A percentile compares a stretch with the other conserved stretches of the same genome.
phyloP scores from a whole-genome alignment of 164 flowering plant species.

The Annona squamosa region DNA sequence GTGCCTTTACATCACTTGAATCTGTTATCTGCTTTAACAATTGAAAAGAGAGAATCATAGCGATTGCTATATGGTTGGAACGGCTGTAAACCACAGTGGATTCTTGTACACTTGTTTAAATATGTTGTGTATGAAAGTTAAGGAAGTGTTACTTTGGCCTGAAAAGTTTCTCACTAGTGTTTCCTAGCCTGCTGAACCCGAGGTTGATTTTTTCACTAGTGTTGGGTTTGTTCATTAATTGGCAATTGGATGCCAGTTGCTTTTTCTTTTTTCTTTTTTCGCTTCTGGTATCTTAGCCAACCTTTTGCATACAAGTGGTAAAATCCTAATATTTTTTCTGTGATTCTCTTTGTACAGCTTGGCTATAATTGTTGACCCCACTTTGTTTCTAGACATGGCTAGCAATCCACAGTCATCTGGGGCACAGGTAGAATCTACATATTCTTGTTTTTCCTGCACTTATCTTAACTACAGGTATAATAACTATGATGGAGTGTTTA shows the following conservation, averaged over 20 bases:
- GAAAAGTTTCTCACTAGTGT: background rate
- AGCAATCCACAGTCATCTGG: conserved; percentile 58
- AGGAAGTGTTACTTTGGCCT: background rate
- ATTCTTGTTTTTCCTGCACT: background rate
- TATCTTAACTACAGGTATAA: background rate
- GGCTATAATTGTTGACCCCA: conserved; percentile 1
- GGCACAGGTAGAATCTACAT: conserved; percentile 47
- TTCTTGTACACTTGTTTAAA: background rate
- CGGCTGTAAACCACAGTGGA: background rate
- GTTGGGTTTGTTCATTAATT: background rate
- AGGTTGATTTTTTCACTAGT: background rate
- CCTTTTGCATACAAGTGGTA: background rate
- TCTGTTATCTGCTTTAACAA: background rate
- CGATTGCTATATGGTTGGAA: background rate
- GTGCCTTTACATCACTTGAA: background rate
- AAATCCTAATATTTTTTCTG: background rate
- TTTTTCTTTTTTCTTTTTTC: background rate
- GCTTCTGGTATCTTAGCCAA: background rate
- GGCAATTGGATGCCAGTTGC: background rate
- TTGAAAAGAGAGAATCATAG: background rate
- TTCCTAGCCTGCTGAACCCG: background rate
- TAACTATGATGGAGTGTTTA: background rate
- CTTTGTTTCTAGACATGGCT: conserved; percentile 39
- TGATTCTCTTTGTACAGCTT: background rate
- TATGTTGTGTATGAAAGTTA: background rate